phyloP scores from a whole-genome alignment of 2,329 filamentous ascomycete genomes.

The Chaetomium sp. region DNA sequence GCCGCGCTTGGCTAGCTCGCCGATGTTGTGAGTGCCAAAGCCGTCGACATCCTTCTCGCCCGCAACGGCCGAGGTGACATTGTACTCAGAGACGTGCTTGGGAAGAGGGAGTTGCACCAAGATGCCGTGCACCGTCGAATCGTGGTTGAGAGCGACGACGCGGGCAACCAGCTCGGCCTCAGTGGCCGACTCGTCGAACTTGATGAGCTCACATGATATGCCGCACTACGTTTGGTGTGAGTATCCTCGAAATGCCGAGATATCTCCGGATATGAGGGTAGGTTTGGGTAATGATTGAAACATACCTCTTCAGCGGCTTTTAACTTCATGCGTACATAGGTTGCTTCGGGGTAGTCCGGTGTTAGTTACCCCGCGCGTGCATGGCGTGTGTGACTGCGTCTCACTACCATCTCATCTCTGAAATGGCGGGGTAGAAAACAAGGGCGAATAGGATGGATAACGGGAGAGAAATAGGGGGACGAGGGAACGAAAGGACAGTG shows the following conservation, averaged over 20 bases:
- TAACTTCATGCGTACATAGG: constrained; percentile 99
- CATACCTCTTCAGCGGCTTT: constrained; percentile 88
- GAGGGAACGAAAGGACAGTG: too few relatives aligned
- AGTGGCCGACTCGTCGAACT: constrained; percentile 72
- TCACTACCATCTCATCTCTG: too few relatives aligned
- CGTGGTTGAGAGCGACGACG: constrained; percentile 78
- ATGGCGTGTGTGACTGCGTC: constrained; percentile 14
- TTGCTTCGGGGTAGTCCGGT: constrained; percentile 48
- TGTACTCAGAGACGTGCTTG: constrained; percentile 81
- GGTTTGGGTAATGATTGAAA: neutral
- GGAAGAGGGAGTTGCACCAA: constrained; percentile 91
- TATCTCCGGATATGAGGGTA: neutral
- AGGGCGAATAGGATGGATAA: neutral
- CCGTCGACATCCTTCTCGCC: constrained; percentile 98
- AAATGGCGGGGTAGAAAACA: constrained; percentile 5
- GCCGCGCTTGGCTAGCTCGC: constrained; percentile 91
- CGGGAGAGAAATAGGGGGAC: too few relatives aligned
- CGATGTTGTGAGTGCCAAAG: constrained; percentile 90
- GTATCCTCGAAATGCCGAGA: neutral
- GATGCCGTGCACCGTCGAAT: constrained; percentile 80
- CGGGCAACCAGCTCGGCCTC: constrained; percentile 81
- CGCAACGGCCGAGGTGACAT: constrained; percentile 80
- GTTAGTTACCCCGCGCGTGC: constrained; percentile 5
- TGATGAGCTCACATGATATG: constrained; percentile 79
- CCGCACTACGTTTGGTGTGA: constrained; percentile 55